Conservation (phyloP, 1,139 yeast genomes). For the Taphrina deformans region DNA sequence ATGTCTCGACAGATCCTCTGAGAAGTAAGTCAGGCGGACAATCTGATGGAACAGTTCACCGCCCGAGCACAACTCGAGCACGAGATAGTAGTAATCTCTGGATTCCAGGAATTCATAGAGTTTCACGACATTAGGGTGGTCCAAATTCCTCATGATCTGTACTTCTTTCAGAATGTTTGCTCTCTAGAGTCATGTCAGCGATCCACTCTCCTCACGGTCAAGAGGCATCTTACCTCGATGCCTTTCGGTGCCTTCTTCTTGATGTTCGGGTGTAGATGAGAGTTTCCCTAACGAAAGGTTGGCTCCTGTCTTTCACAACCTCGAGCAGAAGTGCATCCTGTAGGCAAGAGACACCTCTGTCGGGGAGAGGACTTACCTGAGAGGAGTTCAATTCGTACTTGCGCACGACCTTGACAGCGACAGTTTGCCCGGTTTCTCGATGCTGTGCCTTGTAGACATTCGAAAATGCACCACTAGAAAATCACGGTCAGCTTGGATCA, state of each 20-base stretch:
- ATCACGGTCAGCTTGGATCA: background rate
- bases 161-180: conserved; percentile 77
- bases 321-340: conserved; percentile 20
- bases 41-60: conserved; percentile 95
- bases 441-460: conserved; percentile 75
- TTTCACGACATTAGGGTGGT: conserved; percentile 71
- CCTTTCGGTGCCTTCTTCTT: conserved; percentile 42
- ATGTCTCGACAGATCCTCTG: conserved; percentile 81
- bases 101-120: conserved; percentile 69
- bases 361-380: conserved; percentile 46
- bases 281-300: conserved; percentile 32
- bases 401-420: conserved; percentile 82
- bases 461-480: conserved; percentile 88
- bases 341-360: conserved; percentile 19
- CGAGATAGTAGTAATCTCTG: conserved; percentile 66
- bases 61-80: conserved; percentile 83
- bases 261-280: conserved; percentile 38
- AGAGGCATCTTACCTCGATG: conserved; percentile 42
- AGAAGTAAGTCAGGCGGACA: conserved; percentile 84
- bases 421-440: conserved; percentile 51
- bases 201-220: background rate
- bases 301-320: conserved; percentile 29
- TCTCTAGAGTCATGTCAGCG: conserved; percentile 43
- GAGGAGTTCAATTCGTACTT: conserved; percentile 59
- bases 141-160: conserved; percentile 69